phyloP scores from a whole-genome alignment of 495 filamentous ascomycete genomes.

The Neurospora sp. region DNA sequence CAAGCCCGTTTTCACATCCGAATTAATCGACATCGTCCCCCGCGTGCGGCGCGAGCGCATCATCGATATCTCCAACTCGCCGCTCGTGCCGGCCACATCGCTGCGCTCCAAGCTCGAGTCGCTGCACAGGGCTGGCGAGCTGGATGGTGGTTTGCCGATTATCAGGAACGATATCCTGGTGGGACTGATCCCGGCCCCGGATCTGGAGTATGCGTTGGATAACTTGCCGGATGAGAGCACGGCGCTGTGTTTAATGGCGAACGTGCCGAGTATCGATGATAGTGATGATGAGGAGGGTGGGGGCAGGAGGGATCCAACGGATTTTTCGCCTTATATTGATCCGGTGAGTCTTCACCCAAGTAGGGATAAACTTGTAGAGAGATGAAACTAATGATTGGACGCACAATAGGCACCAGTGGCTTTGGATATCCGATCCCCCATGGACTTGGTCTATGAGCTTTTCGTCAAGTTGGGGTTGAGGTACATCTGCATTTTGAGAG shows the following conservation, averaged over 20 bases:
- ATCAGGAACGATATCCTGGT: constrained; percentile 68
- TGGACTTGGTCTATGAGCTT: constrained; percentile 94
- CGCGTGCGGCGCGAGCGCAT: constrained; percentile 60
- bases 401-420: constrained; percentile 61
- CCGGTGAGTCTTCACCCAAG: constrained; percentile 38
- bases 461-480: constrained; percentile 90
- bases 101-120: constrained; percentile 71
- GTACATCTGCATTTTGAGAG: constrained; percentile 79
- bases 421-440: constrained; percentile 78
- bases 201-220: constrained; percentile 89
- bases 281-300: constrained; percentile 33
- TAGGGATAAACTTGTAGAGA: no score
- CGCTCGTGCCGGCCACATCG: constrained; percentile 60
- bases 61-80: constrained; percentile 78
- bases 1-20: constrained; percentile 75
- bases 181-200: constrained; percentile 86
- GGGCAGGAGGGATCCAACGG: constrained; percentile 53
- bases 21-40: constrained; percentile 77
- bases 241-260: constrained; percentile 70
- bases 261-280: constrained; percentile 44
- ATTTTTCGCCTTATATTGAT: constrained; percentile 90
- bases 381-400: neutral
- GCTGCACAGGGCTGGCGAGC: constrained; percentile 74
- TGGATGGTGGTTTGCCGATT: constrained; percentile 87
- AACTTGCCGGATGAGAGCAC: constrained; percentile 62